These are phyloP conservation scores for Peltaster fructicola DNA, from an alignment of 2,329 filamentous ascomycete species.

Conservation along the genomic window DNA sequence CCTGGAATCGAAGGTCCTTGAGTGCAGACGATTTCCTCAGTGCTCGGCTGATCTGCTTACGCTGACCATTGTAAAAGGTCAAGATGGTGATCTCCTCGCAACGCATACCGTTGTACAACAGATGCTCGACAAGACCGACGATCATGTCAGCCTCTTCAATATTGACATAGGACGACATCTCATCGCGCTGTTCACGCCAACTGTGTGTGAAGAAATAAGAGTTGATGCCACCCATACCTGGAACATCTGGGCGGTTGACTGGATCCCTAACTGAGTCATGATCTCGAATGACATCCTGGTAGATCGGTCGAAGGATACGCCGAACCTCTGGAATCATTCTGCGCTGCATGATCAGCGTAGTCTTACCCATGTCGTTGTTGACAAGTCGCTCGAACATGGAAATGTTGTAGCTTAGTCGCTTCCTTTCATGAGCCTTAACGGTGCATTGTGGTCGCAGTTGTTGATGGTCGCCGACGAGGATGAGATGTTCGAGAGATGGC, in stretches of 20 bases:
- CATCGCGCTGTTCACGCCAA: conserved; percentile 47
- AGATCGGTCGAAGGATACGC: conserved; percentile 43
- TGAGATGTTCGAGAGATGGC: conserved; percentile 44
- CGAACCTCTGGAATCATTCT: conserved; percentile 55
- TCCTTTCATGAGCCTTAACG: conserved; percentile 37
- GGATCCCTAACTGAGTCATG: conserved; percentile 35
- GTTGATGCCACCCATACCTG: conserved; percentile 44
- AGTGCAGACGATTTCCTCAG: conserved; percentile 18
- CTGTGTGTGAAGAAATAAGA: conserved; percentile 47
- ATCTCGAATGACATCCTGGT: conserved; percentile 37
- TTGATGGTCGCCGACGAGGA: conserved; percentile 63
- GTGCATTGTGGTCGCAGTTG: conserved; percentile 57
- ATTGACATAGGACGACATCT: conserved; percentile 51
- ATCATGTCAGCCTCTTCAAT: conserved; percentile 59
- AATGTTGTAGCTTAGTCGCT: conserved; percentile 49
- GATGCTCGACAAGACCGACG: conserved; percentile 51
- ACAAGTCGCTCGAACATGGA: conserved; percentile 70
- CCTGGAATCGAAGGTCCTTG: conserved; percentile 25
- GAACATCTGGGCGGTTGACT: conserved; percentile 32
- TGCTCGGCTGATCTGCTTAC: conserved; percentile 41
- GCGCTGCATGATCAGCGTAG: conserved; percentile 50
- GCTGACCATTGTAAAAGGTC: conserved; percentile 78
- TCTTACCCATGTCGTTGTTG: conserved; percentile 44
- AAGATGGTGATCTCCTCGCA: conserved; percentile 54
- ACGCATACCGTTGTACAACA: conserved; percentile 47